Evolutionary conservation across 306 rosid species (phyloP), one percentile per base, ranked within the genome.

Genomic region (Vigna nakashimae): DNA sequence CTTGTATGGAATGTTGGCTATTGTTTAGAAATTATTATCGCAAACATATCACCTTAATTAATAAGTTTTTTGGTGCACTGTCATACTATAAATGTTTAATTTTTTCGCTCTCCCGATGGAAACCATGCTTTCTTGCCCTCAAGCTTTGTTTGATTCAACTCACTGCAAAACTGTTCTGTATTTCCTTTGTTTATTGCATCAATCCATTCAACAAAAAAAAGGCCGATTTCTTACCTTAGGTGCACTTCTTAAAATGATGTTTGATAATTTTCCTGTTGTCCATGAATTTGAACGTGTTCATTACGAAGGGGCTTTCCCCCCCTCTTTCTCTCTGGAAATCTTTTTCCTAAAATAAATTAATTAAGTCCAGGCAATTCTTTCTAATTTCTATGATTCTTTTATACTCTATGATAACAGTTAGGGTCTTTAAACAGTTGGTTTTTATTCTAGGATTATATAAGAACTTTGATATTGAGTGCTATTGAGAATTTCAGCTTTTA

Each of bases 341-440:
- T 73, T 59, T 34, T 68, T 28, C 3, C 22, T 13, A 30, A 73
- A 63, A 43, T 38, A 16, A 65, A 65, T 6, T 62, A 49, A 43
- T 74, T 75, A 56, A 16, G 40, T 52, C n/a, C 16, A 64, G 66
- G 56, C 50, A 30, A 9, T 60, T 36, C 48, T 76, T 80, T 59
- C 12, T 24, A 67, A 20, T 67, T 22, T 43, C 42, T 58, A 26
- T 2, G 28, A 6, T 43, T 20, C n/a, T 50, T 24, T 34, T 51
- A 38, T 81, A 53, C 58, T 62, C 20, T 48, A 85, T 55, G 60
- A 64, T 42, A 78, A 81, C 67, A 74, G 26, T 45, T 63, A 52
- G 73, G 49, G 18, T 67, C 84, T 65, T 36, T 20, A 36, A 46
- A 38, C 22, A 7, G 18, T 81, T 48, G 34, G 62, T 81, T 70